A percentile compares a stretch with the other conserved stretches of the same genome.
Evolutionary conservation across 306 rosid genomes (phyloP).

Genomic region (Parietaria judaica): DNA sequence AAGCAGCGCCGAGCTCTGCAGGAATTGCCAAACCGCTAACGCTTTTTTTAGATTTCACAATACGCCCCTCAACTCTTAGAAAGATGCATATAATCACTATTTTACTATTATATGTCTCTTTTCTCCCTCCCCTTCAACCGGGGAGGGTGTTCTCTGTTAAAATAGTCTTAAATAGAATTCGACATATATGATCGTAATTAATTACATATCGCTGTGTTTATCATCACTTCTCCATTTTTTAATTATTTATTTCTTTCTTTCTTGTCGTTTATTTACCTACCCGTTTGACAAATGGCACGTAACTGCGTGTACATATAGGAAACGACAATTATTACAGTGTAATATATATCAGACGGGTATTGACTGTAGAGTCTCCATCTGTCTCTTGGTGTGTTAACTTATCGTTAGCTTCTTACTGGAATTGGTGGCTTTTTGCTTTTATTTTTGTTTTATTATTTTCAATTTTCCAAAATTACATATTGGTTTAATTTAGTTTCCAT

Average conservation of each 20-base stretch:
- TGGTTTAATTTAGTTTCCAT: no score
- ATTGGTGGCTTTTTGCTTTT: no score
- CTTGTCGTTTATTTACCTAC: neutral
- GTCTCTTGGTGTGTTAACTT: no score
- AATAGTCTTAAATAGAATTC: neutral
- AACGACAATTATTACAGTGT: neutral
- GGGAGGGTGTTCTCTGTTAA: neutral
- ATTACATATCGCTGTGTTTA: neutral
- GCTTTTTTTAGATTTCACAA: conserved; percentile 24
- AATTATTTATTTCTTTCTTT: neutral
- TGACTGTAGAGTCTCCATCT: neutral
- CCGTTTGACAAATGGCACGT: conserved; percentile 4
- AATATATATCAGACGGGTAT: neutral
- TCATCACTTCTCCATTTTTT: neutral
- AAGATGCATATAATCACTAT: neutral
- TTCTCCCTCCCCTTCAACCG: neutral
- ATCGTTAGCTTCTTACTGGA: no score
- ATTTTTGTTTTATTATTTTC: no score
- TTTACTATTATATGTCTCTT: no score
- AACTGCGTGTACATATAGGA: neutral
- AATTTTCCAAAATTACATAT: no score
- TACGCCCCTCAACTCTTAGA: conserved; percentile 17
- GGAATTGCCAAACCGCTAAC: conserved; percentile 28
- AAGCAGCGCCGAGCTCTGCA: conserved; percentile 20
- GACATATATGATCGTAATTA: neutral